These are phyloP conservation scores for Pseudocercospora cruenta DNA, from an alignment of 2,329 filamentous ascomycete genomes.

Conservation along the genomic window DNA sequence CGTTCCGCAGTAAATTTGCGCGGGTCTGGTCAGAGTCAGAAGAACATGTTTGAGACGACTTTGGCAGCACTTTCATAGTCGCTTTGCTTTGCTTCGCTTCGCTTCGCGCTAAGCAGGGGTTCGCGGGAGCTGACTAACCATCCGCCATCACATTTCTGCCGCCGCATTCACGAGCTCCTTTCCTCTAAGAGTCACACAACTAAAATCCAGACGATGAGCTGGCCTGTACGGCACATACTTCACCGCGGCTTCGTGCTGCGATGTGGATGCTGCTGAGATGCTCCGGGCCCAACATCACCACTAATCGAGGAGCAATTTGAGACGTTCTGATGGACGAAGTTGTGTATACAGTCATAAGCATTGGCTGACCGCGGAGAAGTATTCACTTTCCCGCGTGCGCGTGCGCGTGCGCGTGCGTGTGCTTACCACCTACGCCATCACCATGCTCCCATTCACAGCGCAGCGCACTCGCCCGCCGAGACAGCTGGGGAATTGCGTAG, in stretches of 20 bases:
- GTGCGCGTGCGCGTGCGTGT: background rate
- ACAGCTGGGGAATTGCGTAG: background rate
- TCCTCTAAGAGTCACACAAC: conserved; percentile 69
- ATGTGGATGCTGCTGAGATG: conserved; percentile 55
- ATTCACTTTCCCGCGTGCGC: background rate
- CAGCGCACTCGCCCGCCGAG: background rate
- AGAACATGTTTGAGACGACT: background rate
- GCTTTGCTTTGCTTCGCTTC: background rate
- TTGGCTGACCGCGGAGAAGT: background rate
- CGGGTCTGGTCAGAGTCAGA: background rate
- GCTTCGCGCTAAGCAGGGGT: background rate
- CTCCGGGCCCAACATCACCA: conserved; percentile 50
- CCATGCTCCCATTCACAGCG: background rate
- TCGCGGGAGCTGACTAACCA: background rate
- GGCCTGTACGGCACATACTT: conserved; percentile 56
- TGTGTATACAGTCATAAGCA: conserved; percentile 37
- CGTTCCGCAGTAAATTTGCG: background rate
- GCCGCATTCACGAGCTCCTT: conserved; percentile 38
- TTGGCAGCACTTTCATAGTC: background rate
- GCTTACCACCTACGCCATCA: background rate
- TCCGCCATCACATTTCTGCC: background rate
- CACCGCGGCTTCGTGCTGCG: conserved; percentile 29
- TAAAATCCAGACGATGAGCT: conserved; percentile 80
- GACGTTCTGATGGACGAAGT: conserved; percentile 48
- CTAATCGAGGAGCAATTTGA: conserved; percentile 49